These are phyloP conservation scores for Colletotrichum cuscutae DNA, from an alignment of 2,329 filamentous ascomycete species.

Conservation along the genomic window DNA sequence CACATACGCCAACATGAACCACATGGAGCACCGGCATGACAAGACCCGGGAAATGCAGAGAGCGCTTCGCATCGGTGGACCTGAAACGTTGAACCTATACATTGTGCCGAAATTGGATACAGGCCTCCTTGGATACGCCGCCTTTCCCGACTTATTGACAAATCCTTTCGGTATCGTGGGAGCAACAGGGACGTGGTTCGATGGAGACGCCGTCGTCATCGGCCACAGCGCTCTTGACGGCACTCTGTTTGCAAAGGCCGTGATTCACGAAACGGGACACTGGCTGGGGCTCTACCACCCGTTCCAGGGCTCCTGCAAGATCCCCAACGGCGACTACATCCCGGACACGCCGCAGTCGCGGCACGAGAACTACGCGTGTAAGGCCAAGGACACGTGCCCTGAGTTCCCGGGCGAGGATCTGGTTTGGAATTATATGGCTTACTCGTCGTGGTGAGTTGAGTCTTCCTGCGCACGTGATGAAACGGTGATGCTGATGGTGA, in stretches of 20 bases:
- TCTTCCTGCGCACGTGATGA: too few species aligned
- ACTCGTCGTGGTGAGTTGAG: neutral
- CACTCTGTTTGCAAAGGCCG: neutral
- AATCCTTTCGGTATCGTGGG: too few species aligned
- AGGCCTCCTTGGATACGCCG: neutral
- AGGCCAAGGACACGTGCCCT: neutral
- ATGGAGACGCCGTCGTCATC: too few species aligned
- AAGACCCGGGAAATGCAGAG: neutral
- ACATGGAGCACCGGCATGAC: neutral
- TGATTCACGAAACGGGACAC: slow-evolving; percentile 7
- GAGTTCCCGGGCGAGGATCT: neutral
- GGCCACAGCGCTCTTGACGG: neutral
- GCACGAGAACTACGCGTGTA: neutral
- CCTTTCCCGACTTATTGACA: neutral
- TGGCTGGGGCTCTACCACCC: slow-evolving; percentile 1
- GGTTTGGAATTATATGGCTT: slow-evolving; percentile 1
- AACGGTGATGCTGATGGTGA: neutral
- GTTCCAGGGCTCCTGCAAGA: neutral
- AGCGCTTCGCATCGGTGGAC: neutral
- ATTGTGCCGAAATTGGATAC: neutral
- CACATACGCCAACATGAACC: neutral
- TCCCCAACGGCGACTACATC: neutral
- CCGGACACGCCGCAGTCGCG: neutral
- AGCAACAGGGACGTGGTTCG: too few species aligned
- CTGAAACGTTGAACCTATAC: slow-evolving; percentile 9